phyloP scores from a whole-genome alignment of 2,329 filamentous ascomycete species.

The Penicillium sp. region DNA sequence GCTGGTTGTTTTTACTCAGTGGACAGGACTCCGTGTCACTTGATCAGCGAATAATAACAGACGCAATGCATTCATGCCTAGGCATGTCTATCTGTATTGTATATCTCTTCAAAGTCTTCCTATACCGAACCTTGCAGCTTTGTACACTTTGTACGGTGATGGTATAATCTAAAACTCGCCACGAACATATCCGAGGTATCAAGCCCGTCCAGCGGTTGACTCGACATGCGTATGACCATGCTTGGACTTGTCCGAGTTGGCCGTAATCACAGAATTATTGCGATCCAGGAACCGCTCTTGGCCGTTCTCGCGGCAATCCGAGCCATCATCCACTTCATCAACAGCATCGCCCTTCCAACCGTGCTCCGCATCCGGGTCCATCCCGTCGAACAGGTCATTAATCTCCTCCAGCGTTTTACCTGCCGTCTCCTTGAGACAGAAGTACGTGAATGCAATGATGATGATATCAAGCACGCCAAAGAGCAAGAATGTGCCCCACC shows the following conservation, averaged over 20 bases:
- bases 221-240: constrained; percentile 15
- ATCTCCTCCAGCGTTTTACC: constrained; percentile 61
- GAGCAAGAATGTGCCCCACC: constrained; percentile 53
- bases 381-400: constrained; percentile 58
- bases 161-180: background rate
- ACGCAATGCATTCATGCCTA: background rate
- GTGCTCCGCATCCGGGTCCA: constrained; percentile 17
- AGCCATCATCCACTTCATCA: background rate
- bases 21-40: background rate
- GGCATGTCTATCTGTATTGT: background rate
- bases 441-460: constrained; percentile 56
- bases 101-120: background rate
- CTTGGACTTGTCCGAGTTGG: constrained; percentile 10
- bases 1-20: constrained; percentile 1
- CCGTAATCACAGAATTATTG: constrained; percentile 1
- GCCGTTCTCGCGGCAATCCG: background rate
- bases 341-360: constrained; percentile 12
- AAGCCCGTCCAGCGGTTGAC: constrained; percentile 17
- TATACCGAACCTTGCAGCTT: background rate
- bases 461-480: constrained; percentile 50
- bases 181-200: background rate
- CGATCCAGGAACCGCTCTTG: background rate
- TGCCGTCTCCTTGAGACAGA: constrained; percentile 60
- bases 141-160: background rate
- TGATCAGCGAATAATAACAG: background rate